Evolutionary conservation across 345 rosid species (phyloP).

Genomic region (Salix brachista): DNA sequence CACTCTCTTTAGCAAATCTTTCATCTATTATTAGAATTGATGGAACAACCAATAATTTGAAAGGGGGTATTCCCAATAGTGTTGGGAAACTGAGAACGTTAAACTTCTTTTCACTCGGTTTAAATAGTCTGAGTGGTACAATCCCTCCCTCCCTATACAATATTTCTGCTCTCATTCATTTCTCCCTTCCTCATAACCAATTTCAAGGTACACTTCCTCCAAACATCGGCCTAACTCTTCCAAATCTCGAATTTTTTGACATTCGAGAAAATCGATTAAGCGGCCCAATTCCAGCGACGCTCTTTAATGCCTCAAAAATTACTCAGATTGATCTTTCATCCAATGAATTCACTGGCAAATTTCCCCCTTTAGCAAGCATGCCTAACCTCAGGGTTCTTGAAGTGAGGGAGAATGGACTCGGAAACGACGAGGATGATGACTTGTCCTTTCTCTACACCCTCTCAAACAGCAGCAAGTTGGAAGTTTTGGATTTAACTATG

Average conservation of each 20-base stretch:
- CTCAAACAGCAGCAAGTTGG: not conserved
- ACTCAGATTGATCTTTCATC: not conserved
- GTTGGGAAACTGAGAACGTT: conserved; percentile 27
- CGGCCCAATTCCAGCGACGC: conserved; percentile 18
- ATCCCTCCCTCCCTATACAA: too few relatives aligned
- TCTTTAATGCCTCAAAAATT: conserved; percentile 26
- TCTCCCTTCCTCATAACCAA: too few relatives aligned
- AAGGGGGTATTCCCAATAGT: conserved; percentile 17
- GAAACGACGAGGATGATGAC: conserved; percentile 7
- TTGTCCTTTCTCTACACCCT: conserved; percentile 3
- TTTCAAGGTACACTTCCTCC: conserved; percentile 5
- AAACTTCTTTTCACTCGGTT: not conserved
- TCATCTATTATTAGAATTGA: not conserved
- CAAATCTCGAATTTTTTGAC: too few relatives aligned
- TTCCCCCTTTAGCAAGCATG: conserved; percentile 9
- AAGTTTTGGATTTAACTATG: not conserved
- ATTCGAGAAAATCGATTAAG: not conserved
- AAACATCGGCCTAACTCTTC: too few relatives aligned
- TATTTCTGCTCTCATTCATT: not conserved
- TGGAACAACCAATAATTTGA: not conserved
- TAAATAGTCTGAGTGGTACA: not conserved
- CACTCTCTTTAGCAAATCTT: conserved; percentile 14
- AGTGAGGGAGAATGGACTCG: conserved; percentile 2
- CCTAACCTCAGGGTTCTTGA: not conserved
- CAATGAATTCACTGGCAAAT: conserved; percentile 13